Conservation (phyloP, 768 basidiomycete genomes). For the Hygrocybe punicea region DNA sequence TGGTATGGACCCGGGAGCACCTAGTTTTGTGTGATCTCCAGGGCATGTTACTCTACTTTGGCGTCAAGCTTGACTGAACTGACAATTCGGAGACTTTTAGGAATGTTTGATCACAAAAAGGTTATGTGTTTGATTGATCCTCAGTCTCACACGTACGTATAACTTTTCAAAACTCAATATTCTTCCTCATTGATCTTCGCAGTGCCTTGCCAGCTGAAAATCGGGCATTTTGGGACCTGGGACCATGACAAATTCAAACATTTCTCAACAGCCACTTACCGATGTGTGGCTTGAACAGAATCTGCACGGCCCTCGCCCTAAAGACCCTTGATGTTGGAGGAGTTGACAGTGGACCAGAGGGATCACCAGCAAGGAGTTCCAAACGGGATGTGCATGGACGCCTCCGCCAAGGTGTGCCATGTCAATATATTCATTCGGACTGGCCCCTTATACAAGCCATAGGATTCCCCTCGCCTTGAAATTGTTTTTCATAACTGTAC, state of each 20-base stretch:
- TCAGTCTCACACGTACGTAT: constrained; percentile 11
- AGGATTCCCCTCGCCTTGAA: too few species aligned
- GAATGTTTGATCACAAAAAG: not conserved
- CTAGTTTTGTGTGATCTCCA: constrained; percentile 8
- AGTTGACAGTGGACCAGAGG: too few species aligned
- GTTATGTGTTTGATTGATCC: constrained; percentile 15
- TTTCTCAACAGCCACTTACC: not conserved
- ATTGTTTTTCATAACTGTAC: not conserved
- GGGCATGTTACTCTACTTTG: not conserved
- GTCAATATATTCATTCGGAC: too few species aligned
- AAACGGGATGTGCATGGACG: too few species aligned
- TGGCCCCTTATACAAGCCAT: too few species aligned
- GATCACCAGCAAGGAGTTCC: too few species aligned
- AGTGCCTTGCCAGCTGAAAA: not conserved
- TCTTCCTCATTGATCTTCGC: not conserved
- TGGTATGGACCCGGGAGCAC: constrained; percentile 5
- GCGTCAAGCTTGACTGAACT: not conserved
- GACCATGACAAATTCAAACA: not conserved
- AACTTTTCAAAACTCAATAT: too few species aligned
- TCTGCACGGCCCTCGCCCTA: not conserved
- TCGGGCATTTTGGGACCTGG: not conserved
- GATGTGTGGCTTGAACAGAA: not conserved
- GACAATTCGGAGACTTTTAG: not conserved
- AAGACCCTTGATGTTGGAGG: too few species aligned
- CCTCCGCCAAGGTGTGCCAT: too few species aligned